A percentile compares a stretch with the other conserved stretches of the same genome.
These are phyloP conservation scores for Akanthomyces muscarius DNA, from an alignment of 2,329 filamentous ascomycete genomes.

Conservation along the genomic window DNA sequence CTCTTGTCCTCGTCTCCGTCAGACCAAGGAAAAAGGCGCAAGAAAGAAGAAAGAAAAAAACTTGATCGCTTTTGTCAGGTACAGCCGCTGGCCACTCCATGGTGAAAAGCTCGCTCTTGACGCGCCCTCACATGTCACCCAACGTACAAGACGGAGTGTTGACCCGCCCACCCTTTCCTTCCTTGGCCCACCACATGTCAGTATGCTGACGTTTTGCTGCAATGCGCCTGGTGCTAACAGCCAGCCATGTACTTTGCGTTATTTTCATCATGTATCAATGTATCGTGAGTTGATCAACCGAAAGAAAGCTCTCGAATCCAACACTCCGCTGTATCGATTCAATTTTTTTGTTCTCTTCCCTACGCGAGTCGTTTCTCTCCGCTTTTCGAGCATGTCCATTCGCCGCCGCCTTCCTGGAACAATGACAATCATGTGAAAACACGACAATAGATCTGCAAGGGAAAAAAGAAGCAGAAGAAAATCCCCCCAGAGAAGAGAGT, in stretches of 20 bases:
- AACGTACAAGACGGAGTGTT: conserved; percentile 1
- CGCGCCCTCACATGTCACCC: background rate
- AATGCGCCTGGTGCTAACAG: too few species aligned
- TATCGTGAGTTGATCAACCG: background rate
- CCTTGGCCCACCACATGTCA: background rate
- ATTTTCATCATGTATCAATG: background rate
- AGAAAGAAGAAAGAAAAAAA: background rate
- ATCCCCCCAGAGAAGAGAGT: too few species aligned
- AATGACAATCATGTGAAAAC: too few species aligned
- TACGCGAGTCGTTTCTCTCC: background rate
- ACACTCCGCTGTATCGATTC: background rate
- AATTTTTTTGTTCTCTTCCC: background rate
- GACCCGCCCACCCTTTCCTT: background rate
- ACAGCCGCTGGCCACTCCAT: too few species aligned
- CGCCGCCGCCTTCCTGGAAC: too few species aligned
- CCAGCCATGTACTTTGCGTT: background rate
- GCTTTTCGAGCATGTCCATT: too few species aligned
- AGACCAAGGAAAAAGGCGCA: background rate
- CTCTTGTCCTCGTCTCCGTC: background rate
- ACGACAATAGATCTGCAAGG: too few species aligned
- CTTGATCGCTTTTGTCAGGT: background rate
- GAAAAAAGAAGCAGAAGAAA: too few species aligned
- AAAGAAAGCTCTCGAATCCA: background rate
- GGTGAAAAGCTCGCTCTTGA: too few species aligned
- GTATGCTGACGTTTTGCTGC: too few species aligned